A percentile compares a stretch with the other conserved stretches of the same genome.
These are phyloP conservation scores for Paragyromitra xinjiangensis DNA, from an alignment of 495 filamentous ascomycete genomes.

Conservation along the genomic window DNA sequence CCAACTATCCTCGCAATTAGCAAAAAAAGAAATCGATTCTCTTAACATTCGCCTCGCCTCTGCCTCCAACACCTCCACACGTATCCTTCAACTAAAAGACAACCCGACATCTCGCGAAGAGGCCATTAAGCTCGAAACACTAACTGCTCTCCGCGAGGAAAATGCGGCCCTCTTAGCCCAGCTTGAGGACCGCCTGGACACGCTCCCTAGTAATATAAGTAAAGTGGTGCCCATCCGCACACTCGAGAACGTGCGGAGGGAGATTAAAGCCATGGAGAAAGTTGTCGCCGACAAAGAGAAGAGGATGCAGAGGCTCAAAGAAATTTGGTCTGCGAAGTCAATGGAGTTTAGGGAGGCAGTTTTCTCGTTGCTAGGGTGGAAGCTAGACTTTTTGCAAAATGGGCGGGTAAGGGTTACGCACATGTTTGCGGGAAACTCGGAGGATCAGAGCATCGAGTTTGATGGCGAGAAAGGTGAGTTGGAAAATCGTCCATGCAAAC, in stretches of 20 bases:
- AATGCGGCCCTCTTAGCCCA: constrained; percentile 83
- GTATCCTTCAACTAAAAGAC: constrained; percentile 83
- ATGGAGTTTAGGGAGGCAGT: constrained; percentile 94
- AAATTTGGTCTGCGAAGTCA: constrained; percentile 87
- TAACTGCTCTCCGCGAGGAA: constrained; percentile 78
- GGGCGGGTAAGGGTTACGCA: constrained; percentile 80
- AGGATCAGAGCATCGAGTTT: constrained; percentile 92
- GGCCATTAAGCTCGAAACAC: constrained; percentile 79
- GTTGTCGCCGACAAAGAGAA: constrained; percentile 85
- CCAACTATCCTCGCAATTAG: constrained; percentile 67
- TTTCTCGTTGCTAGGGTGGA: constrained; percentile 86
- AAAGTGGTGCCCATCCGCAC: constrained; percentile 76
- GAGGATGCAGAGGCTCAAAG: constrained; percentile 80
- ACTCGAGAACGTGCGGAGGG: constrained; percentile 74
- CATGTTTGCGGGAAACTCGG: constrained; percentile 63
- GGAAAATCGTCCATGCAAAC: neutral
- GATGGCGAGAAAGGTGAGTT: constrained; percentile 80
- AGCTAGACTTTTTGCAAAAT: constrained; percentile 89
- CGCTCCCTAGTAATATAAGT: constrained; percentile 55
- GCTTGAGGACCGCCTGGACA: constrained; percentile 66
- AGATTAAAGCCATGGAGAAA: constrained; percentile 75
- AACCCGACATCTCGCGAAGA: constrained; percentile 89
- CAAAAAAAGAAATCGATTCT: constrained; percentile 55
- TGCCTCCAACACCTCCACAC: constrained; percentile 76
- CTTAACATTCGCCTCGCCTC: constrained; percentile 63